Base-by-base conservation (phyloP, 2,329 filamentous ascomycete genomes). In the Talaromyces sp. region DNA sequence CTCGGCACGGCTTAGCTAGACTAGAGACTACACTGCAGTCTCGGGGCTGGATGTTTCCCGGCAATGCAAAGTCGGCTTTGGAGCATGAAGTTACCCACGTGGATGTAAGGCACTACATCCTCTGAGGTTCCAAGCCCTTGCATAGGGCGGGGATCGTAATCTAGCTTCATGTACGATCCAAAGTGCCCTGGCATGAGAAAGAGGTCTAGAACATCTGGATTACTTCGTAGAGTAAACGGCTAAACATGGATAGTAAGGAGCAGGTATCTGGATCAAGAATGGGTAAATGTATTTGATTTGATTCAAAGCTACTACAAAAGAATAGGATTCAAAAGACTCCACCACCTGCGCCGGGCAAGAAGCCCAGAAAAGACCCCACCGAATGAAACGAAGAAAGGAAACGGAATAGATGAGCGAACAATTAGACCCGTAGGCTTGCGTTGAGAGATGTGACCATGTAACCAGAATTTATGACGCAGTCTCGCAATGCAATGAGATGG, bases 361-460 rank as follows among this genome's bases (percentile, higher is more conserved):
- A 10, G 4, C 36, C 36, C n/a, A 39, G 10, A 19, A 11, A 20
- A 20, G 36, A 39, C 19, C 6, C 33, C 36, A 19, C 36, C 36
- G 17, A 16, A 10, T 16, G 36, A 19, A 39, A 4, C 9, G 36
- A 39, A 49, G 22, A 20, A 55, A 52, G 32, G 48, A 52, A 54
- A 52, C 44, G 20, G 54, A 43, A 43, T 56, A 57, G 52, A 59
- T 62, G 54, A 42, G 41, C 40, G 47, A 60, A 53, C 49, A 59
- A 47, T 57, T 59, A 54, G 52, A 37, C 61, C 56, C 61, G 51
- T 53, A 37, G 57, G 55, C 56, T 47, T 54, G n/a, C 32, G 32
- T 44, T 42, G 57, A 57, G 48, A 62, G 55, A 57, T 44, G 54
- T 54, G 45, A 62, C 16, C 45, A 62, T 54, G 52, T 59, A 42